These are phyloP conservation scores for Cutaneotrichosporon cutaneum DNA, from an alignment of 1,284 basidiomycete genomes.

Conservation along the genomic window DNA sequence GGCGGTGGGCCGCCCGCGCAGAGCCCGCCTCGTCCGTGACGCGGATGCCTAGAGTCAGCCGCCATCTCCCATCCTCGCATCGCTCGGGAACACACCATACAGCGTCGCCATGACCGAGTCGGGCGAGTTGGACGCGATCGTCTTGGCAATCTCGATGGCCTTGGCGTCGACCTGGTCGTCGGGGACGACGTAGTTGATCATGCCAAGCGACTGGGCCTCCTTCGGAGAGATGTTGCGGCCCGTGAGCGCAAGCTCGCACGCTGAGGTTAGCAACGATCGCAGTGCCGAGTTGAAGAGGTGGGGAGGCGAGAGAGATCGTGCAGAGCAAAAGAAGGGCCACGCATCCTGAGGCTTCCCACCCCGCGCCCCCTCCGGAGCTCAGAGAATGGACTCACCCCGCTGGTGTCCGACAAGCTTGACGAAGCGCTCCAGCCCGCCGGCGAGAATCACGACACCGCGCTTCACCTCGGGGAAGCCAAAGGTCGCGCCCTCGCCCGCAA, in stretches of 20 bases:
- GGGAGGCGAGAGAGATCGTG: too few relatives aligned
- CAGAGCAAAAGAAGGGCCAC: too few relatives aligned
- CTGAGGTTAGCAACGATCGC: constrained; percentile 5
- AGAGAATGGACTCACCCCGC: constrained; percentile 11
- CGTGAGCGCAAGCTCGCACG: constrained; percentile 20
- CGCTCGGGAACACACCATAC: constrained; percentile 10
- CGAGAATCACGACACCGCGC: constrained; percentile 21
- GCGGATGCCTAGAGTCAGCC: constrained; percentile 18
- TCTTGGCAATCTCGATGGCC: constrained; percentile 17
- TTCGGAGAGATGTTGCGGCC: constrained; percentile 19
- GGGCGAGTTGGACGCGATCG: constrained; percentile 22
- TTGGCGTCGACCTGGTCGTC: constrained; percentile 22
- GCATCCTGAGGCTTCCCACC: too few relatives aligned
- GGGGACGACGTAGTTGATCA: constrained; percentile 26
- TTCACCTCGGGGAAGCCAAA: constrained; percentile 26
- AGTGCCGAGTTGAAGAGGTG: too few relatives aligned
- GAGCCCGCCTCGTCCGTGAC: constrained; percentile 16
- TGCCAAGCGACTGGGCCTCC: constrained; percentile 19
- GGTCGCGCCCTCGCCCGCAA: constrained; percentile 18
- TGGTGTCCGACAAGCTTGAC: constrained; percentile 22
- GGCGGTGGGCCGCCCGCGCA: constrained; percentile 9
- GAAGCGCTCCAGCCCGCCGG: constrained; percentile 21
- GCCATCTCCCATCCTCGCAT: neutral
- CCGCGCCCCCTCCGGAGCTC: neutral
- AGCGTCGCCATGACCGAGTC: constrained; percentile 20